Evolutionary conservation across 148 eudicot species (phyloP).

Genomic region (Chenopodium suecicum): DNA sequence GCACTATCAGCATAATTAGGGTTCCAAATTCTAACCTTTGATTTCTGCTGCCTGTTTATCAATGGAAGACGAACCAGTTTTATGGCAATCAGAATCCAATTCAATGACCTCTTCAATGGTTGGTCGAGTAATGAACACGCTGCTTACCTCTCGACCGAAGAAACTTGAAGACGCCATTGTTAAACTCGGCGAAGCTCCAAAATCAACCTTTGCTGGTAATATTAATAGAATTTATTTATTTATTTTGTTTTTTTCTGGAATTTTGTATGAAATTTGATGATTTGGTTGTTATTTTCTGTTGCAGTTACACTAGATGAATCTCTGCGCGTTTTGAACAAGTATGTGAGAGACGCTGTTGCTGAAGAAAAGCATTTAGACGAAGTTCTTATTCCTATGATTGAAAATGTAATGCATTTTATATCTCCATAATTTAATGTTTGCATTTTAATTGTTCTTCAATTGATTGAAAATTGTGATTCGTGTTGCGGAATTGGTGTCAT

Average conservation of each 20-base stretch:
- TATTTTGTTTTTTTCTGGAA: not conserved
- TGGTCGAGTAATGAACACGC: conserved; percentile 61
- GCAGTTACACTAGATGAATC: conserved; percentile 72
- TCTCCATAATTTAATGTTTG: not conserved
- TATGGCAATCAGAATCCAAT: conserved; percentile 30
- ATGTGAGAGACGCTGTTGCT: conserved; percentile 53
- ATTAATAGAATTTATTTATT: not conserved
- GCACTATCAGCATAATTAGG: not conserved
- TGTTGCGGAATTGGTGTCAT: not conserved
- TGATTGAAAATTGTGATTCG: not conserved
- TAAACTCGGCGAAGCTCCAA: conserved; percentile 42
- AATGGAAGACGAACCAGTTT: conserved; percentile 34
- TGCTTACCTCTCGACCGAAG: conserved; percentile 51
- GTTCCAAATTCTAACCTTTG: not conserved
- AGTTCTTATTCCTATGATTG: conserved; percentile 63
- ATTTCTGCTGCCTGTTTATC: not conserved
- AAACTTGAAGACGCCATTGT: conserved; percentile 62
- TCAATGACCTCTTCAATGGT: conserved; percentile 52
- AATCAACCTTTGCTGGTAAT: conserved; percentile 31
- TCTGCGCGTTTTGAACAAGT: conserved; percentile 53
- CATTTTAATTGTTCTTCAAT: not conserved
- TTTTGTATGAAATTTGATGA: not conserved
- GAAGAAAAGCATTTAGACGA: conserved; percentile 52
- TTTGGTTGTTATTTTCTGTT: not conserved
- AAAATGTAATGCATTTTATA: conserved; percentile 45